phyloP scores from a whole-genome alignment of 1,284 basidiomycete species.

The Ustilago curta region DNA sequence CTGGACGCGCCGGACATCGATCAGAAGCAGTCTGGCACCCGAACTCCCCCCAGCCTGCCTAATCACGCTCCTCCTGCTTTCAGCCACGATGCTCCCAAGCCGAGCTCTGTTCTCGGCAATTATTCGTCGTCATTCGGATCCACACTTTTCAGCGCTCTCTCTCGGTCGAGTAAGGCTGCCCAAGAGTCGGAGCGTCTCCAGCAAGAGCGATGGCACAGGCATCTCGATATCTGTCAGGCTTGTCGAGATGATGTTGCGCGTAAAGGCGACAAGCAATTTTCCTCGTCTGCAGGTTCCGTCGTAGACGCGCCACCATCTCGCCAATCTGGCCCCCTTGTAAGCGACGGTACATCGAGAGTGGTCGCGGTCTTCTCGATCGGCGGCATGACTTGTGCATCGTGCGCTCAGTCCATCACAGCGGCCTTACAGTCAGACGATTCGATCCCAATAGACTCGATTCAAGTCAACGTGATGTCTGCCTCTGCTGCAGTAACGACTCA shows the following conservation, averaged over 20 bases:
- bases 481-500: constrained; percentile 25
- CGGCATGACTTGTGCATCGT: constrained; percentile 41
- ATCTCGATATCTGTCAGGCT: constrained; percentile 68
- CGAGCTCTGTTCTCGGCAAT: constrained; percentile 13
- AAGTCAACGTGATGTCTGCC: constrained; percentile 24
- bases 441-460: constrained; percentile 14
- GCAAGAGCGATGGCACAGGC: constrained; percentile 58
- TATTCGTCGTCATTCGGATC: constrained; percentile 32
- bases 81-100: not conserved
- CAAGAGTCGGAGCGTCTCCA: constrained; percentile 8
- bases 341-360: constrained; percentile 6
- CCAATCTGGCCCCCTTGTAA: too few relatives aligned
- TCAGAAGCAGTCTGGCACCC: not conserved
- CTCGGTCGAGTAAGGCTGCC: not conserved
- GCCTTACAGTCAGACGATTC: constrained; percentile 11
- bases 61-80: not conserved
- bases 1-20: constrained; percentile 25
- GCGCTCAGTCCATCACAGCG: constrained; percentile 25
- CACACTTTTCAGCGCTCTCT: constrained; percentile 18
- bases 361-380: constrained; percentile 21
- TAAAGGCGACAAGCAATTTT: constrained; percentile 7
- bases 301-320: too few relatives aligned
- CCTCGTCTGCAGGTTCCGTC: not conserved
- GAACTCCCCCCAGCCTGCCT: constrained; percentile 11
- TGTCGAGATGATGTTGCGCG: constrained; percentile 67